Evolutionary conservation across 805 yeast species (phyloP).

Genomic region (Yamadazyma laniorum): DNA sequence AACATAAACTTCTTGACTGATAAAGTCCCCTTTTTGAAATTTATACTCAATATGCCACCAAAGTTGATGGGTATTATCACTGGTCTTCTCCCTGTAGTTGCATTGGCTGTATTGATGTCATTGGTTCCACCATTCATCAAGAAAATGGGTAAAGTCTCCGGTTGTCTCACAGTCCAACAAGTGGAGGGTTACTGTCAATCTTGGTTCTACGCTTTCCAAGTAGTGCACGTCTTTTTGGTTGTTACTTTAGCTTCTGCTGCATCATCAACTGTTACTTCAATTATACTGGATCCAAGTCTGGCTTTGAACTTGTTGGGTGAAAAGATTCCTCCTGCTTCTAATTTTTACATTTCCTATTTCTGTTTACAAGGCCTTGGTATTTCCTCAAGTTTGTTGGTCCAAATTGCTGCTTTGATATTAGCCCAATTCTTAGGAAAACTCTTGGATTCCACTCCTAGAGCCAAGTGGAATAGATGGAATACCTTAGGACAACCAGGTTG

Average conservation of each 20-base stretch:
- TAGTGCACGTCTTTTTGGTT: constrained; percentile 83
- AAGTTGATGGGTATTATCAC: constrained; percentile 61
- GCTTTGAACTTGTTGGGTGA: constrained; percentile 76
- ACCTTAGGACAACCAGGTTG: constrained; percentile 66
- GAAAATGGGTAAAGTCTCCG: constrained; percentile 68
- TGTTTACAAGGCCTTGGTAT: constrained; percentile 77
- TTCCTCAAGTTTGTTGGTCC: constrained; percentile 75
- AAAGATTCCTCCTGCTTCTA: constrained; percentile 85
- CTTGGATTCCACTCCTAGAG: constrained; percentile 86
- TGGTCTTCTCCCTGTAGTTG: constrained; percentile 65
- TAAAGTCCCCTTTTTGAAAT: constrained; percentile 48
- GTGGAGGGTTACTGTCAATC: constrained; percentile 81
- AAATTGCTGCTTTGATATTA: constrained; percentile 68
- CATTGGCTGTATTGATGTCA: constrained; percentile 64
- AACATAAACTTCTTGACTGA: constrained; percentile 62
- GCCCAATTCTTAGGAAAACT: constrained; percentile 67
- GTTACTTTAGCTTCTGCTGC: constrained; percentile 82
- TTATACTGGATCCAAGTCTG: constrained; percentile 59
- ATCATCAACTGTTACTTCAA: constrained; percentile 71
- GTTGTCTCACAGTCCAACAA: constrained; percentile 66
- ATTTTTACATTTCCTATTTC: constrained; percentile 83
- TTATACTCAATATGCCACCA: constrained; percentile 55
- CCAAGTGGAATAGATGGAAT: constrained; percentile 79
- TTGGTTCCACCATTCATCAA: constrained; percentile 65
- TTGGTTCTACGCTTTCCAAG: constrained; percentile 89